A percentile compares a stretch with the other conserved stretches of the same genome.
These are phyloP conservation scores for Miscanthus sacchariflorus DNA, from an alignment of 202 grass and related monocot species.

Conservation along the genomic window DNA sequence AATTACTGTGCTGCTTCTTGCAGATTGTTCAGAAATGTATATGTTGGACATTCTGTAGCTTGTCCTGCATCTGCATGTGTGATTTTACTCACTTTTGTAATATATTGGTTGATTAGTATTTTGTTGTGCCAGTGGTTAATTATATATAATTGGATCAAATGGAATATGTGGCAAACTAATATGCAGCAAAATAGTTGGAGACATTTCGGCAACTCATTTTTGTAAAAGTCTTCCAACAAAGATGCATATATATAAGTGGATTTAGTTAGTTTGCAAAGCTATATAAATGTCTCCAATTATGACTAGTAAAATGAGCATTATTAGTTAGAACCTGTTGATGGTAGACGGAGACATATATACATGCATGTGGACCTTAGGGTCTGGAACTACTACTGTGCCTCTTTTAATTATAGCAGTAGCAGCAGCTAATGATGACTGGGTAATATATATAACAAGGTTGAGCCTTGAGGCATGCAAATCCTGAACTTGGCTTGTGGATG, in stretches of 20 bases:
- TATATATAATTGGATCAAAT: too few species aligned
- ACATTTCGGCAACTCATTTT: too few species aligned
- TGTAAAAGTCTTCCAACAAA: neutral
- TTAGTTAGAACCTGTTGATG: neutral
- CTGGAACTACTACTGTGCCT: too few species aligned
- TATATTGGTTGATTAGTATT: too few species aligned
- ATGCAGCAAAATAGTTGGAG: too few species aligned
- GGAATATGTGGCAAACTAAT: too few species aligned
- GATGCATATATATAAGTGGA: neutral
- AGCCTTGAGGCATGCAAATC: neutral
- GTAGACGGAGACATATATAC: neutral
- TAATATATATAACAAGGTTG: neutral
- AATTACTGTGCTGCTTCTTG: neutral
- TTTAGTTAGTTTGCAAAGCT: neutral
- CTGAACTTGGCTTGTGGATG: neutral
- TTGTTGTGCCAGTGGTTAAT: neutral
- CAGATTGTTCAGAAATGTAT: neutral
- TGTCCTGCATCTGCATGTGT: neutral
- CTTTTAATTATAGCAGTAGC: too few species aligned
- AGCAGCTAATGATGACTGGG: neutral
- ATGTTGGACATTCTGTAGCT: neutral
- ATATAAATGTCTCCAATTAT: neutral
- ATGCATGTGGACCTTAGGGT: neutral
- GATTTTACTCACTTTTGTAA: neutral
- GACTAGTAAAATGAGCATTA: neutral